These are phyloP conservation scores for Haematococcus sp. DNA, from an alignment of 139 green algal species.

Conservation along the genomic window DNA sequence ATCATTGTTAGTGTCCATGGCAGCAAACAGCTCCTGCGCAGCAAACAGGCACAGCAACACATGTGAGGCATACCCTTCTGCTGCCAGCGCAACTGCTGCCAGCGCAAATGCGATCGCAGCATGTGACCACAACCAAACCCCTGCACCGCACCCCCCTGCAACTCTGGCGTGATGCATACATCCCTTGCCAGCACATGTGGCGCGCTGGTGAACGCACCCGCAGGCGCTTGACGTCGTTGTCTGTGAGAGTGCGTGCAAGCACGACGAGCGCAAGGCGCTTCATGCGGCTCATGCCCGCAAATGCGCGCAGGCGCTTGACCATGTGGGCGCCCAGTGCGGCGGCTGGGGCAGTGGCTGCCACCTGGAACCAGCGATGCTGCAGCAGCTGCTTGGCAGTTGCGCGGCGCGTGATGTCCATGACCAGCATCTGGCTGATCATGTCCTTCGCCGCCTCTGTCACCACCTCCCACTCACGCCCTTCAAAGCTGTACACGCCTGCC, in stretches of 20 bases:
- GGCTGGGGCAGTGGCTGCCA: constrained; percentile 45
- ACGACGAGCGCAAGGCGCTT: constrained; percentile 62
- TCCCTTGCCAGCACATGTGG: too few species aligned
- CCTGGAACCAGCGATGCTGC: constrained; percentile 52
- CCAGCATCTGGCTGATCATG: constrained; percentile 73
- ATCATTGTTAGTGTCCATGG: constrained; percentile 61
- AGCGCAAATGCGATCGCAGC: constrained; percentile 7
- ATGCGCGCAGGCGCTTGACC: constrained; percentile 58
- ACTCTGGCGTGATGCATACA: not conserved
- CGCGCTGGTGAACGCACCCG: too few species aligned
- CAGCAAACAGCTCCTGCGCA: constrained; percentile 50
- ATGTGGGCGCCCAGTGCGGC: constrained; percentile 55
- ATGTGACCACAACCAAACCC: not conserved
- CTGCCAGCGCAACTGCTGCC: not conserved
- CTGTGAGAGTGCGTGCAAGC: constrained; percentile 54
- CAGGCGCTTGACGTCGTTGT: constrained; percentile 58
- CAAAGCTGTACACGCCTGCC: constrained; percentile 56
- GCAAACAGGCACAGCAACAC: not conserved
- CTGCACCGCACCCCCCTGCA: too few species aligned
- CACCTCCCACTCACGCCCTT: constrained; percentile 61
- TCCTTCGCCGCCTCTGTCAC: constrained; percentile 75
- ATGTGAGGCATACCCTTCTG: not conserved
- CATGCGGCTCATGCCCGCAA: constrained; percentile 59
- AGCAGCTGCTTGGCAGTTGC: constrained; percentile 60
- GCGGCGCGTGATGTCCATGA: constrained; percentile 69